Percentiles rank a stretch among this genome's conserved stretches.
Evolutionary conservation across 1,139 yeast species (phyloP).

Genomic region (Ogataea hybrid): DNA sequence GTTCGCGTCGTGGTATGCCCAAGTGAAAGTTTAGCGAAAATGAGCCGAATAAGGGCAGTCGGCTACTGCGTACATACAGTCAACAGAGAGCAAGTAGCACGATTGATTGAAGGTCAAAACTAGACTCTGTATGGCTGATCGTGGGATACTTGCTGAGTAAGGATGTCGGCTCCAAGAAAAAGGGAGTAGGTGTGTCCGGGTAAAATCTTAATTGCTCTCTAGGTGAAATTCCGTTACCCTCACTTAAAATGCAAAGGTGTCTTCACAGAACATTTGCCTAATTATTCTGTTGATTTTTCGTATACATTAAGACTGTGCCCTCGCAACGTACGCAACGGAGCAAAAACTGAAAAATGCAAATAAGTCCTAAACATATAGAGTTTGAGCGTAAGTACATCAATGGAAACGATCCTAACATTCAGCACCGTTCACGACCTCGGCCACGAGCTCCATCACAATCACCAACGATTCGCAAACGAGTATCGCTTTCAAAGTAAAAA

Average conservation of each 20-base stretch:
- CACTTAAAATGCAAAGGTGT: conserved; percentile 10
- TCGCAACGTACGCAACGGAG: conserved; percentile 7
- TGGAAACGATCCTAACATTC: neutral
- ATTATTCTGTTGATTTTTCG: conserved; percentile 11
- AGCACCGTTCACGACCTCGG: conserved; percentile 70
- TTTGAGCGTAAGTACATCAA: conserved; percentile 63
- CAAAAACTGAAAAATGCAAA: conserved; percentile 45
- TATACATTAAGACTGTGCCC: conserved; percentile 6
- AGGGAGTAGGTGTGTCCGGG: conserved; percentile 2
- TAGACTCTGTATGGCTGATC: too few species aligned
- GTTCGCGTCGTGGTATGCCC: conserved; percentile 2
- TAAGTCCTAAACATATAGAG: conserved; percentile 59
- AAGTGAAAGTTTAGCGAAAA: neutral
- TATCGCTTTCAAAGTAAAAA: conserved; percentile 91
- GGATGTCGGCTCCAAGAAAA: neutral
- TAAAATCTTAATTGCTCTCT: neutral
- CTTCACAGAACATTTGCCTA: conserved; percentile 12
- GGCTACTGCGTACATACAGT: too few species aligned
- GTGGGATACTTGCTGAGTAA: neutral
- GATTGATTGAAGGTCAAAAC: too few species aligned
- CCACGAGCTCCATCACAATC: conserved; percentile 67
- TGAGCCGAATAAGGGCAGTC: too few species aligned
- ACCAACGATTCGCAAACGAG: conserved; percentile 54
- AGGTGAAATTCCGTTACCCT: conserved; percentile 11
- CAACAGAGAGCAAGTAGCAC: too few species aligned